A percentile compares a stretch with the other conserved stretches of the same genome.
Evolutionary conservation across 2,329 filamentous ascomycete genomes (phyloP).

Genomic region (Colletotrichum musae): DNA sequence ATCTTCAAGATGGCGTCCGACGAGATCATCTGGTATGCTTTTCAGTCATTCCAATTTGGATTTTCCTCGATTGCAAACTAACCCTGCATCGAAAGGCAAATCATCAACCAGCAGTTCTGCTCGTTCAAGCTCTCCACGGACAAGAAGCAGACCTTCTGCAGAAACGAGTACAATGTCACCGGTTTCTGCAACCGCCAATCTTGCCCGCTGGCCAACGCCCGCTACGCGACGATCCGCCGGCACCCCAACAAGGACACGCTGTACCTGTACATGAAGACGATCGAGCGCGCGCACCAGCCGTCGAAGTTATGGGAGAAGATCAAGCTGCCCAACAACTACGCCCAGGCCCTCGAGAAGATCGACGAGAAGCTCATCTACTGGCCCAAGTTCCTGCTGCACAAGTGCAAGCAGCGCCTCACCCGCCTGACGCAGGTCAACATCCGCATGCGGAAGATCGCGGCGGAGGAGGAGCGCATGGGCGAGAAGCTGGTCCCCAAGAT

Average conservation of each 20-base stretch:
- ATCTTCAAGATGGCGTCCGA: slow-evolving; percentile 82
- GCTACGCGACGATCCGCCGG: slow-evolving; percentile 92
- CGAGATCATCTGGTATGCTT: slow-evolving; percentile 85
- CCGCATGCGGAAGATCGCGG: slow-evolving; percentile 82
- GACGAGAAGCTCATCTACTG: slow-evolving; percentile 92
- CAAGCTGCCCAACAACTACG: slow-evolving; percentile 89
- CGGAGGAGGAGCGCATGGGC: slow-evolving; percentile 90
- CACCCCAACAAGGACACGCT: slow-evolving; percentile 85
- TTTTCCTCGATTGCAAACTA: background rate
- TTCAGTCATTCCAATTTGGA: background rate
- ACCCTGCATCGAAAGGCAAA: slow-evolving; percentile 66
- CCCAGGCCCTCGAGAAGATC: slow-evolving; percentile 87
- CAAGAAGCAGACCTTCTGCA: slow-evolving; percentile 92
- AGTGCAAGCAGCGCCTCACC: slow-evolving; percentile 96
- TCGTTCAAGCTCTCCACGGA: slow-evolving; percentile 93
- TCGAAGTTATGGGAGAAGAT: slow-evolving; percentile 96
- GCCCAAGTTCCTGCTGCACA: slow-evolving; percentile 93
- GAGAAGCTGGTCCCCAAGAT: slow-evolving; percentile 91
- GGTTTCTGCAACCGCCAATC: slow-evolving; percentile 89
- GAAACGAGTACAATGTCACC: slow-evolving; percentile 92
- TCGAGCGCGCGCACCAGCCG: slow-evolving; percentile 89
- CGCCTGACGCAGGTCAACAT: slow-evolving; percentile 93
- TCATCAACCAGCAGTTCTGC: slow-evolving; percentile 96
- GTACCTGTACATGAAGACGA: slow-evolving; percentile 97
- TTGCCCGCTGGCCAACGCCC: slow-evolving; percentile 90